phyloP scores from a whole-genome alignment of 305 asterid species.

The Andrographis paniculata region DNA sequence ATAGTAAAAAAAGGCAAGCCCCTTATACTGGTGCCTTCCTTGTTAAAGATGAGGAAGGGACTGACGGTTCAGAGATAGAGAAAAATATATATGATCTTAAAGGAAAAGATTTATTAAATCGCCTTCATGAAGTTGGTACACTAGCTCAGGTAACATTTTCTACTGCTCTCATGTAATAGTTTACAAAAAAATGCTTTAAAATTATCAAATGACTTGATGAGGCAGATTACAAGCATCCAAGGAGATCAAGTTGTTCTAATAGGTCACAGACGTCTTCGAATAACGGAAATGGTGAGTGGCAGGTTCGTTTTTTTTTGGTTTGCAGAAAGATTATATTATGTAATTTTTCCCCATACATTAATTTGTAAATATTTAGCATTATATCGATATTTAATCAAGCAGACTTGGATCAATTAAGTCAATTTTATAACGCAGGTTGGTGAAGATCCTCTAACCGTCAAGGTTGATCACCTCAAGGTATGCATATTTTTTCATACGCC shows the following conservation, averaged over 20 bases:
- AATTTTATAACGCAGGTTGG: constrained; percentile 58
- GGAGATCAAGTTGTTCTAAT: constrained; percentile 92
- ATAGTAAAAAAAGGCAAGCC: constrained; percentile 88
- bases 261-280: constrained; percentile 91
- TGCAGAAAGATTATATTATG: neutral
- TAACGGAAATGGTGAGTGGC: constrained; percentile 79
- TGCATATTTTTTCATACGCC: constrained; percentile 10
- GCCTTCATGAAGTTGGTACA: constrained; percentile 93
- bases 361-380: constrained; percentile 5
- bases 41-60: constrained; percentile 69
- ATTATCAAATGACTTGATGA: constrained; percentile 33
- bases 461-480: constrained; percentile 97
- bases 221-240: constrained; percentile 82
- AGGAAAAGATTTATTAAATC: constrained; percentile 76
- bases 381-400: neutral
- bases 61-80: constrained; percentile 70
- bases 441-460: constrained; percentile 93
- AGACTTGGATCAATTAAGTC: constrained; percentile 18
- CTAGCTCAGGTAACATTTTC: constrained; percentile 72
- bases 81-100: constrained; percentile 63
- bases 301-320: constrained; percentile 2
- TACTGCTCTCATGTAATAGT: constrained; percentile 20
- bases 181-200: constrained; percentile 13
- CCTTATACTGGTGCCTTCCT: constrained; percentile 99
- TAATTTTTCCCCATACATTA: neutral